phyloP scores from a whole-genome alignment of 108 stramenopile genomes.

The Cyclotella atomus region DNA sequence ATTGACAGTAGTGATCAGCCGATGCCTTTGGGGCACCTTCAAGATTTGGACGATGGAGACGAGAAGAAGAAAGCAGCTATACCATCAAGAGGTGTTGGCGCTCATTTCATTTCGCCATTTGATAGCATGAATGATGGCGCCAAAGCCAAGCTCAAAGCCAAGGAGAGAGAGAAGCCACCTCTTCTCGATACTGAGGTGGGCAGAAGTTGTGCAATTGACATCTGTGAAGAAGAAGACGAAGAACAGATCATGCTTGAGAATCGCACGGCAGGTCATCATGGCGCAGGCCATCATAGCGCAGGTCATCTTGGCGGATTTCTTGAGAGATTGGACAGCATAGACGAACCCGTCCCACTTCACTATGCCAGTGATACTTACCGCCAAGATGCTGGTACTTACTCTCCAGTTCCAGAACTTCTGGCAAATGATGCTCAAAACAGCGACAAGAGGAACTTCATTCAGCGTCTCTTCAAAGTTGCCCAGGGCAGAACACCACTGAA shows the following conservation, averaged over 20 bases:
- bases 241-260: too few species aligned
- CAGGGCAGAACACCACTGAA: too few species aligned
- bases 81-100: background rate
- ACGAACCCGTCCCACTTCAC: background rate
- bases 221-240: too few species aligned
- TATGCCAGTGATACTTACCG: background rate
- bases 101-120: background rate
- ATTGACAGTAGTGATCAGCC: background rate
- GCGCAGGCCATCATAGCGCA: too few species aligned
- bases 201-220: too few species aligned
- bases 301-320: background rate
- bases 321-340: background rate
- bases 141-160: background rate
- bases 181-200: too few species aligned
- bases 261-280: too few species aligned
- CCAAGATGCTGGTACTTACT: background rate
- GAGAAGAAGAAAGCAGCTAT: background rate
- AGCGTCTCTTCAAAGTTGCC: too few species aligned
- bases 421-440: background rate
- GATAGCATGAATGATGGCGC: background rate
- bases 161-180: background rate
- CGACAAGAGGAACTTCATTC: background rate
- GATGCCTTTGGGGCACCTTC: background rate
- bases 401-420: background rate
- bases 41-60: too few species aligned